phyloP scores from a whole-genome alignment of 805 yeast genomes.

The Hanseniaspora thailandica region DNA sequence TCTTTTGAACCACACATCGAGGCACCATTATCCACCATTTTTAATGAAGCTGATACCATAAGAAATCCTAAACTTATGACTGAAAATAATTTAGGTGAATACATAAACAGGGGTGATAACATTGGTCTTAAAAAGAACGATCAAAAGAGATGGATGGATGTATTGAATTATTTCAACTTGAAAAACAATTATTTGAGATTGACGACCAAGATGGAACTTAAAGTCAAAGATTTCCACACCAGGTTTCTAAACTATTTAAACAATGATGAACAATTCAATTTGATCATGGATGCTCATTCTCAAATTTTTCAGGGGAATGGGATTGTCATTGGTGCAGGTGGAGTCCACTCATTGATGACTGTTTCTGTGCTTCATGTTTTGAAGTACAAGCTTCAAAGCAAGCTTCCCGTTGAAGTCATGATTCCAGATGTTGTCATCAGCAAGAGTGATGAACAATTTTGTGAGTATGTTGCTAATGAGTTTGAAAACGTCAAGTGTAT shows the following conservation, averaged over 20 bases:
- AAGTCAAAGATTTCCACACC: neutral
- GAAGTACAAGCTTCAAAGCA: slow-evolving; percentile 42
- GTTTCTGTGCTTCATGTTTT: slow-evolving; percentile 51
- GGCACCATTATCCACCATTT: neutral
- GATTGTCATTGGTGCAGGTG: slow-evolving; percentile 68
- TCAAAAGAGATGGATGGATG: neutral
- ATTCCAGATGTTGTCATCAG: slow-evolving; percentile 48
- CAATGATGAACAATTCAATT: neutral
- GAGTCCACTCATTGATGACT: slow-evolving; percentile 60
- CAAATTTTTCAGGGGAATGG: slow-evolving; percentile 27
- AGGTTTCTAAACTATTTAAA: neutral
- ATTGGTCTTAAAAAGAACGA: neutral
- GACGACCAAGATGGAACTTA: neutral
- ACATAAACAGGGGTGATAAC: neutral
- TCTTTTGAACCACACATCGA: neutral
- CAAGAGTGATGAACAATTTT: slow-evolving; percentile 48
- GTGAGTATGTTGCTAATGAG: slow-evolving; percentile 42
- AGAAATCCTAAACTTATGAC: neutral
- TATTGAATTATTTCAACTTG: neutral
- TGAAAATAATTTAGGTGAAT: neutral
- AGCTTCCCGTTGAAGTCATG: slow-evolving; percentile 63
- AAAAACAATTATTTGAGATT: neutral
- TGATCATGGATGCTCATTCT: neutral
- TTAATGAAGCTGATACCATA: neutral
- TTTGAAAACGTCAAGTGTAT: slow-evolving; percentile 55